A percentile compares a stretch with the other conserved stretches of the same genome.
Evolutionary conservation across 139 green algal genomes (phyloP).

Genomic region (Volvox reticuliferus): DNA sequence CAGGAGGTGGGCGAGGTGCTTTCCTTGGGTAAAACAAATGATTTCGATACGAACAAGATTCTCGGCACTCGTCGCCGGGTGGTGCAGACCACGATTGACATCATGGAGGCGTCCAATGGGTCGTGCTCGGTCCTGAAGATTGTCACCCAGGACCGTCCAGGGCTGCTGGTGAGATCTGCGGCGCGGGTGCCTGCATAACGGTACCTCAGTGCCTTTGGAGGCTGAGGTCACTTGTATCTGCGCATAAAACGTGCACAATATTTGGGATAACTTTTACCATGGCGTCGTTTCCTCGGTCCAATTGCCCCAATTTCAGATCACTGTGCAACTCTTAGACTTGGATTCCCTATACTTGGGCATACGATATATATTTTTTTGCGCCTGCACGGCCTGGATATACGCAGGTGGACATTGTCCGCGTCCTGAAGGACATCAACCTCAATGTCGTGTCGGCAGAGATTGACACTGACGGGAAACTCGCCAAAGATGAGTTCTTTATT

Average conservation of each 20-base stretch:
- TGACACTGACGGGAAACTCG: conserved; percentile 79
- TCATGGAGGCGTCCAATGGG: conserved; percentile 62
- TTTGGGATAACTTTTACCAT: no score
- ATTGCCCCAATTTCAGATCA: no score
- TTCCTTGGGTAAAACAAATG: conserved; percentile 10
- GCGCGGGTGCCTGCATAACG: background rate
- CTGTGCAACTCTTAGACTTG: no score
- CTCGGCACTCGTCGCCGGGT: conserved; percentile 68
- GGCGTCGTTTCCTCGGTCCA: no score
- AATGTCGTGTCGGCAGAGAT: conserved; percentile 96
- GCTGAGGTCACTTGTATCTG: no score
- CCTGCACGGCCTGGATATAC: no score
- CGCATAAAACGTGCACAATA: no score
- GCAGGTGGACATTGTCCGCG: conserved; percentile 49
- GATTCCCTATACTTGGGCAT: no score
- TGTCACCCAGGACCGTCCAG: conserved; percentile 68
- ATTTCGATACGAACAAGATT: conserved; percentile 62
- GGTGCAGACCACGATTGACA: conserved; percentile 75
- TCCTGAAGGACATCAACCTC: conserved; percentile 95
- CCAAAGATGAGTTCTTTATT: conserved; percentile 89
- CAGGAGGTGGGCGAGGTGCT: conserved; percentile 52
- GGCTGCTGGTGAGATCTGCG: conserved; percentile 66
- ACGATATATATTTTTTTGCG: no score
- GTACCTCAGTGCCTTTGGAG: no score
- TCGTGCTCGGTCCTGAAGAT: conserved; percentile 70